phyloP scores from a whole-genome alignment of 768 basidiomycete species.

The Termitomyces eurrhizus region DNA sequence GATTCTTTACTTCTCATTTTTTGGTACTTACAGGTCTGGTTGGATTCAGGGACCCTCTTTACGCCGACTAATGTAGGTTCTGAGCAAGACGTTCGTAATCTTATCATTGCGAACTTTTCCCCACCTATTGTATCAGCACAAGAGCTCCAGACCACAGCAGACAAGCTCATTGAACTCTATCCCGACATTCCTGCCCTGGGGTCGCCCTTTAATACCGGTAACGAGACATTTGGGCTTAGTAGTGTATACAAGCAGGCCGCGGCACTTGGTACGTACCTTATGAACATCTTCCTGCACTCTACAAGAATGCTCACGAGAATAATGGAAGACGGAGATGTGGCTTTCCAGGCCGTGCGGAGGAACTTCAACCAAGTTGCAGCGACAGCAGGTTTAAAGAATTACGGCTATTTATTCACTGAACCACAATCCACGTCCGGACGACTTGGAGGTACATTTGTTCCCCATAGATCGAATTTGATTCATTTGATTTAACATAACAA shows the following conservation, averaged over 20 bases:
- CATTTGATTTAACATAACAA: background rate
- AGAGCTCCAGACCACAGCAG: conserved; percentile 14
- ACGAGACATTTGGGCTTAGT: conserved; percentile 40
- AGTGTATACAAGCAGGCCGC: conserved; percentile 35
- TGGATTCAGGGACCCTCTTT: conserved; percentile 28
- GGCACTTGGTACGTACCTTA: conserved; percentile 21
- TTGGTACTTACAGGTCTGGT: background rate
- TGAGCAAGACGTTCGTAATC: conserved; percentile 16
- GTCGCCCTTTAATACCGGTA: conserved; percentile 41
- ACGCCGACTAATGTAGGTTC: conserved; percentile 20
- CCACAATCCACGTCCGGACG: conserved; percentile 18
- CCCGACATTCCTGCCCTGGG: conserved; percentile 38
- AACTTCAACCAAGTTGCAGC: conserved; percentile 30
- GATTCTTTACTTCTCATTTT: background rate
- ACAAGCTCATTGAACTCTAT: conserved; percentile 32
- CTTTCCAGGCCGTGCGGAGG: conserved; percentile 31
- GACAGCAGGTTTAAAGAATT: conserved; percentile 27
- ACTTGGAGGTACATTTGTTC: conserved; percentile 7
- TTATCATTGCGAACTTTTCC: conserved; percentile 21
- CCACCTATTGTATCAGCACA: conserved; percentile 21
- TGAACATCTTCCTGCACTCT: background rate
- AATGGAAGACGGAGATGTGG: conserved; percentile 27
- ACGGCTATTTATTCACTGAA: conserved; percentile 37
- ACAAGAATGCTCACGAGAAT: background rate
- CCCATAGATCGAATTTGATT: background rate